Base-by-base conservation (phyloP, 2,329 filamentous ascomycete genomes). In the Alternaria sp. region DNA sequence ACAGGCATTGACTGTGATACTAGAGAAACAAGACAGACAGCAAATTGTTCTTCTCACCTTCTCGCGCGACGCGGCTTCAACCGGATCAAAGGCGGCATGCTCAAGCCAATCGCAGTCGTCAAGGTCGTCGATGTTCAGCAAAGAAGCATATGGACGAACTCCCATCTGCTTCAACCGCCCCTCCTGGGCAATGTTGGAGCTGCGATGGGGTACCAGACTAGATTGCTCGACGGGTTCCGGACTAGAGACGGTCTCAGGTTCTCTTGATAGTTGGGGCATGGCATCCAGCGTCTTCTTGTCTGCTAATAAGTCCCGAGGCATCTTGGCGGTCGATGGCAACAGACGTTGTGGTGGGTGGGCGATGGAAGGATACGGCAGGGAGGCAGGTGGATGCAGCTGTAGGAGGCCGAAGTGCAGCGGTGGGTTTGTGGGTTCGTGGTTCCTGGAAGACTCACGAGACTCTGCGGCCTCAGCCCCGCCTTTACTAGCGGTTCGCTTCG, bases 91-190 rank as follows among this genome's bases (percentile, higher is more conserved):
- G 8, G 84, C 78, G 34, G 80, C 84, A 56, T 85, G 81, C 73
- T 90, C 87, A 18, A 89, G 82, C 62, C 78, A 78, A 62, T 86
- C 80, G 75, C 87, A 89, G 66, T 85, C 87, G 32, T 89, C 87
- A 49, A 90, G 75, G 69, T 93, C 89, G 26, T 85, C 86, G 48
- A 86, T 78, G 41, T 87, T 91, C 51, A 97, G 84, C 28, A 91
- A 86, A 53, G 91, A 88, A n/a, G 91, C 86, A 70, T 91, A 90
- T 26, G 92, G 88, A 71, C 91, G 86, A 70, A 92, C 86, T 69
- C 89, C 88, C 66, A 75, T 72, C 53, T 71, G 75, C 54, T 68
- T 71, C 64, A 71, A 72, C 18, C 66, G 59, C 28, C 74, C 70
- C 24, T 75, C 71, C 24, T 73, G 60, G 5, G 73, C 59, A 32